Evolutionary conservation across 345 rosid genomes (phyloP).

Genomic region (Populus tremula): DNA sequence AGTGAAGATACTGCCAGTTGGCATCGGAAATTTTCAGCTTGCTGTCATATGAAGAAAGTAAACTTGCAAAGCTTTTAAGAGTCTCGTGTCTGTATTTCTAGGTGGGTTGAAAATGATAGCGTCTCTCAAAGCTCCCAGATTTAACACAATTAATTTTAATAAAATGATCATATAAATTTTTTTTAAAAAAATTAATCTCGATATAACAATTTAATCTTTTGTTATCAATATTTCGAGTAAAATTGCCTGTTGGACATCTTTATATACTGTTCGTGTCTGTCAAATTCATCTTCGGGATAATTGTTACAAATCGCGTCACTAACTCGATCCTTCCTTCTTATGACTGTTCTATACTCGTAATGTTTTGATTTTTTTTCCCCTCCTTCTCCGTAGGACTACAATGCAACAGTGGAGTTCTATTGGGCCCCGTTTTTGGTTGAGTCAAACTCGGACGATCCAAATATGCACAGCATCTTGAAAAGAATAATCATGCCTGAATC

Average conservation of each 20-base stretch:
- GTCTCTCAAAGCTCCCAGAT: neutral
- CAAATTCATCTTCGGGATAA: too few relatives aligned
- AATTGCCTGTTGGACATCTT: too few relatives aligned
- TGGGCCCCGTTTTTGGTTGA: conserved; percentile 94
- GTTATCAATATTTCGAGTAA: too few relatives aligned
- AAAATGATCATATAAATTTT: too few relatives aligned
- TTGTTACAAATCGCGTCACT: too few relatives aligned
- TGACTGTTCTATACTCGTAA: neutral
- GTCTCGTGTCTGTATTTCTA: neutral
- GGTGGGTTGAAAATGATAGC: neutral
- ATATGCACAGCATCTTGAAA: conserved; percentile 64
- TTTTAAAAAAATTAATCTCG: too few relatives aligned
- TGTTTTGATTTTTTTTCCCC: neutral
- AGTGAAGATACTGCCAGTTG: neutral
- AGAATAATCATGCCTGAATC: conserved; percentile 72
- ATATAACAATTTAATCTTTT: too few relatives aligned
- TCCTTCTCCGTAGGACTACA: conserved; percentile 51
- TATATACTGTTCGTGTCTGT: too few relatives aligned
- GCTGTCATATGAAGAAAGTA: neutral
- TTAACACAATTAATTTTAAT: neutral
- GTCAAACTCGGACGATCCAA: conserved; percentile 87
- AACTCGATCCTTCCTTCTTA: neutral
- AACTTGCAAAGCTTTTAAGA: neutral
- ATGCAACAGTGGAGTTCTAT: conserved; percentile 78
- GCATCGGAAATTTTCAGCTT: neutral